Conservation (phyloP, 768 basidiomycete genomes). For the Rubroboletus pulcherrimus region DNA sequence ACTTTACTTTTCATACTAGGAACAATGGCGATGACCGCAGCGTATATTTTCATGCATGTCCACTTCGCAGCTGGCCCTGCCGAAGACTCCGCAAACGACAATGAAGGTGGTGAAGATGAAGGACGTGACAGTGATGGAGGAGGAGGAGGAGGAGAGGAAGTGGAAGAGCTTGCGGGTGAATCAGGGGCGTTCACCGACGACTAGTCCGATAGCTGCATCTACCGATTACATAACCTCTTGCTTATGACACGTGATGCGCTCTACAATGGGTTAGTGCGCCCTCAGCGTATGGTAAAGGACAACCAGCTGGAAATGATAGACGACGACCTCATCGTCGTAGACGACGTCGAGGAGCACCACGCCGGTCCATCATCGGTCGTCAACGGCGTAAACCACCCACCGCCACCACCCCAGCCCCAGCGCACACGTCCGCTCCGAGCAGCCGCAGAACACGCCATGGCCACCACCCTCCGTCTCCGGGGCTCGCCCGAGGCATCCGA, state of each 20-base stretch:
- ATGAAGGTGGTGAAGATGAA: neutral
- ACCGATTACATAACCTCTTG: neutral
- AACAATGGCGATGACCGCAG: slow-evolving; percentile 40
- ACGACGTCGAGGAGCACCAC: slow-evolving; percentile 48
- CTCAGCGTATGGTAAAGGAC: neutral
- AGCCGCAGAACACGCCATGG: slow-evolving; percentile 34
- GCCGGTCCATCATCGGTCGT: slow-evolving; percentile 35
- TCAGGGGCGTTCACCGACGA: slow-evolving; percentile 7
- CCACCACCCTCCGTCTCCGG: slow-evolving; percentile 32
- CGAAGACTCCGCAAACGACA: neutral
- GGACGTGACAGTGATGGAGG: slow-evolving; percentile 11
- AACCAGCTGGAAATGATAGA: slow-evolving; percentile 37
- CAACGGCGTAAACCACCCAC: slow-evolving; percentile 23
- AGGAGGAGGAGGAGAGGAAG: slow-evolving; percentile 10
- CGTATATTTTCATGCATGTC: slow-evolving; percentile 29
- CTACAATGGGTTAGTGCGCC: neutral
- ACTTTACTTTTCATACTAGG: slow-evolving; percentile 53
- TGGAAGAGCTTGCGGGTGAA: slow-evolving; percentile 6
- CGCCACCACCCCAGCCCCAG: slow-evolving; percentile 14
- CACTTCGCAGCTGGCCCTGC: neutral
- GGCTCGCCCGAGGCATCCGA: slow-evolving; percentile 35
- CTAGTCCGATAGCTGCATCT: neutral
- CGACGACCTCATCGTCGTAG: slow-evolving; percentile 60
- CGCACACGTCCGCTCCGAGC: slow-evolving; percentile 33
- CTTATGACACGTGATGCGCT: slow-evolving; percentile 17